Evolutionary conservation across 306 rosid species (phyloP), one percentile per base, ranked within the genome.

Genomic region (Cyclanthera cordifolia): DNA sequence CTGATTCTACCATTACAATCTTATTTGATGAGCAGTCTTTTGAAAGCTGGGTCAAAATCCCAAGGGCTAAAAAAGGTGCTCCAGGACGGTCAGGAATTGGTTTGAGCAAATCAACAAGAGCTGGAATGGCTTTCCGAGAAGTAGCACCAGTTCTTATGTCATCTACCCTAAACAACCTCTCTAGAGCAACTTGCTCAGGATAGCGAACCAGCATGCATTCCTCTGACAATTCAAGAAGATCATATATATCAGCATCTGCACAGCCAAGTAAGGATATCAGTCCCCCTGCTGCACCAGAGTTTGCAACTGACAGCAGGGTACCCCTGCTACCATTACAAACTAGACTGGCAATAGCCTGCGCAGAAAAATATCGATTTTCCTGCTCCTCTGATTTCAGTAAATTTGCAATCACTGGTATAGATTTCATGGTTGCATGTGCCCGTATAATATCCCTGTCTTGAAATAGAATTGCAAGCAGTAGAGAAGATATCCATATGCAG

Each of bases 21-120:
- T 82, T 90, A 80, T 94, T 90, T 23, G 99, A 77, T 8, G 95
- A 91, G 43, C 95, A 94, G 79, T 90, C 99, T 81, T 76, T 90
- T 4, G 86, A 78, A 70, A 94, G 91, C 81, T 85, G 96, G 79
- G 91, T 90, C 77, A 94, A 77, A 82, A 88, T 30, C 71, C 90
- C 95, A 45, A 94, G 99, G 50, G 97, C 97, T 72, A 94, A 88
- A 82, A 81, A 85, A 65, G 99, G 99, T 67, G 99, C 99, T 71
- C 96, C 95, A 49, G 99, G 99, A 75, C 99, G 97, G 75, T 90
- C 99, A 53, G 99, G 99, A 73, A 90, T 94, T 50, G 99, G 99
- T 81, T 94, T 94, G 72, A 94, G 97, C 82, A 87, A 89, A 90
- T 94, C 99, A 74, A 94, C 99, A 64, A 94, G 90, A 69, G 89